Conservation (phyloP, 108 stramenopile genomes). For the Fragilariopsis cylindrus region DNA sequence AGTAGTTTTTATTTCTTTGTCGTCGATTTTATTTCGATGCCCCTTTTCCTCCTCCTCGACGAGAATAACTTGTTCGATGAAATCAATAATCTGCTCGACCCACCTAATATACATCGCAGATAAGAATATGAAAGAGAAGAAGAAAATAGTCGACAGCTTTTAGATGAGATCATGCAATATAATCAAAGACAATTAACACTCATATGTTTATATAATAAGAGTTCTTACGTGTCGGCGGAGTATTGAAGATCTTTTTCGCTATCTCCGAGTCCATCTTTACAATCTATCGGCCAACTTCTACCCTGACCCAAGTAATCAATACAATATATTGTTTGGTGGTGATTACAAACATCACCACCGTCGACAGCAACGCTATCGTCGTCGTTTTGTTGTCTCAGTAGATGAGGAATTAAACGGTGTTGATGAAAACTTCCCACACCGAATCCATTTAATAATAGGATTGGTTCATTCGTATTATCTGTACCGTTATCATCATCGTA, state of each 20-base stretch:
- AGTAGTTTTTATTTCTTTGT: not conserved
- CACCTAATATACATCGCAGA: constrained; percentile 28
- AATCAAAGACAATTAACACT: not conserved
- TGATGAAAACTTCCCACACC: constrained; percentile 90
- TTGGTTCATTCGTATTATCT: constrained; percentile 18
- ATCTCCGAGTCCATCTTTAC: constrained; percentile 58
- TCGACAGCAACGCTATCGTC: not conserved
- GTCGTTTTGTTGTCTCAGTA: constrained; percentile 23
- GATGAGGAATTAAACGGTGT: constrained; percentile 65
- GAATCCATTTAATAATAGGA: constrained; percentile 78
- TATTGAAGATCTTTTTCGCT: constrained; percentile 65
- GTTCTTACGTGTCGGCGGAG: constrained; percentile 50
- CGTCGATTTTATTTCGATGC: not conserved
- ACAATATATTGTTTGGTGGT: constrained; percentile 48
- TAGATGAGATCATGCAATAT: not conserved
- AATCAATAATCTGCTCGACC: constrained; percentile 66
- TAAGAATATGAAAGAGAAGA: not conserved
- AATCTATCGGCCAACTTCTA: constrained; percentile 74
- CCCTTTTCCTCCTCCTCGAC: constrained; percentile 18
- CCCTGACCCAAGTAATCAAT: constrained; percentile 91
- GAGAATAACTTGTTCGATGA: constrained; percentile 58
- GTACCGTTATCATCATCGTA: not conserved
- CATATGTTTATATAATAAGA: not conserved
- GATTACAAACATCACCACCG: not conserved
- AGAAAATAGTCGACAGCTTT: not conserved